A percentile compares a stretch with the other conserved stretches of the same genome.
phyloP scores from a whole-genome alignment of 2,329 filamentous ascomycete genomes.

The Talaromyces rugulosus region DNA sequence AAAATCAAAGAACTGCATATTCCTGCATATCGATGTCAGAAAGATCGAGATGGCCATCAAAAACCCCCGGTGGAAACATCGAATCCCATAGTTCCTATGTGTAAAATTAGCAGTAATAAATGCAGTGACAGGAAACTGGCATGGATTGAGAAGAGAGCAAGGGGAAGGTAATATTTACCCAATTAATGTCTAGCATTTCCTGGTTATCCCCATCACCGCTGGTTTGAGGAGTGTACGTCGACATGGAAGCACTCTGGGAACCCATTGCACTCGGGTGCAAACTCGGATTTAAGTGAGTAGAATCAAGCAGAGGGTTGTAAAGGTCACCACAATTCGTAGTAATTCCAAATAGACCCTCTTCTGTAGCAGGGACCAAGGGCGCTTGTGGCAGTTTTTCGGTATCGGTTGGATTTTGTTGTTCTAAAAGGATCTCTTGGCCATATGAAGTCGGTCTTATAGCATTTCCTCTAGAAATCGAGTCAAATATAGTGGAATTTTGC shows the following conservation, averaged over 20 bases:
- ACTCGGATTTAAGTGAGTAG: background rate
- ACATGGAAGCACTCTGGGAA: background rate
- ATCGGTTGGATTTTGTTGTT: background rate
- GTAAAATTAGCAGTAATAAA: background rate
- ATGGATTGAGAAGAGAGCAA: background rate
- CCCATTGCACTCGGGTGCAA: background rate
- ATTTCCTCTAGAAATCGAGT: background rate
- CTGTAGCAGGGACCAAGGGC: background rate
- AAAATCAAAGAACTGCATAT: background rate
- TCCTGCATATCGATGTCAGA: conserved; percentile 1
- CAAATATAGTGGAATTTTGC: background rate
- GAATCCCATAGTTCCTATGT: background rate
- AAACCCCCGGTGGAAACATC: conserved; percentile 3
- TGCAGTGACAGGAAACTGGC: background rate
- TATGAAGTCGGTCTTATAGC: background rate
- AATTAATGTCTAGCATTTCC: background rate
- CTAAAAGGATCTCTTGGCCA: background rate
- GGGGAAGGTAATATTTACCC: background rate
- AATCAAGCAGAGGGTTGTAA: background rate
- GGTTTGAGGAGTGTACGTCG: background rate
- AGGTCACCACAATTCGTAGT: background rate
- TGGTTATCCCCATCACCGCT: background rate
- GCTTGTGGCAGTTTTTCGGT: background rate
- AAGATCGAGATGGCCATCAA: conserved; percentile 3
- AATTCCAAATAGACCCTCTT: background rate